phyloP scores from a whole-genome alignment of 495 filamentous ascomycete genomes.

The Coniosporium apollinis region DNA sequence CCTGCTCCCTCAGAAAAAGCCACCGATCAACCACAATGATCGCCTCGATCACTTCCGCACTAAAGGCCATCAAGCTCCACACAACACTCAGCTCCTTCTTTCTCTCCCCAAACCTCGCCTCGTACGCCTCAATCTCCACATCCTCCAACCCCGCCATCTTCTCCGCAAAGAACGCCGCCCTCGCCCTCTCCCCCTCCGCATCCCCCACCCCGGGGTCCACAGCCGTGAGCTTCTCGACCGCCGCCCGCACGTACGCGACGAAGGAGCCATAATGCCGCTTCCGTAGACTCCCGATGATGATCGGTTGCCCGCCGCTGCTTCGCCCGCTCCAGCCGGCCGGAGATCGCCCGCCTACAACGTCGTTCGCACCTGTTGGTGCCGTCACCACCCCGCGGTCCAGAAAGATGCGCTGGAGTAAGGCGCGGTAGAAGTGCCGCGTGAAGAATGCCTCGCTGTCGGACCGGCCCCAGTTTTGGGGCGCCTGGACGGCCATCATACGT shows the following conservation, averaged over 20 bases:
- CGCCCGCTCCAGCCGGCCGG: conserved; percentile 20
- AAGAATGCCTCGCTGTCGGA: conserved; percentile 75
- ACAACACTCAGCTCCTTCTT: conserved; percentile 71
- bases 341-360: conserved; percentile 22
- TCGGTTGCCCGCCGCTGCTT: conserved; percentile 38
- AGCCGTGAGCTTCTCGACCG: conserved; percentile 49
- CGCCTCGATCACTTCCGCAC: conserved; percentile 72
- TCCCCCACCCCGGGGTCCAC: conserved; percentile 32
- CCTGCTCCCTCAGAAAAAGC: conserved; percentile 71
- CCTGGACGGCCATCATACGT: conserved; percentile 92
- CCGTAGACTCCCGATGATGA: conserved; percentile 72
- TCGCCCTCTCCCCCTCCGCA: conserved; percentile 22
- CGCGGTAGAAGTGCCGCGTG: conserved; percentile 83
- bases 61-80: conserved; percentile 94
- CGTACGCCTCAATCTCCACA: conserved; percentile 56
- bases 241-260: conserved; percentile 59
- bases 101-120: conserved; percentile 38
- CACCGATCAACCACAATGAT: conserved; percentile 84
- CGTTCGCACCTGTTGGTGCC: conserved; percentile 28
- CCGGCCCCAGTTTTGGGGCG: conserved; percentile 76
- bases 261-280: conserved; percentile 71
- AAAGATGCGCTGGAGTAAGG: conserved; percentile 77
- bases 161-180: conserved; percentile 35
- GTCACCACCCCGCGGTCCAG: conserved; percentile 60
- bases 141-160: conserved; percentile 50